Evolutionary conservation across 371 early-diverging fungal genomes (phyloP).

Genomic region (Mucor velutinosus): DNA sequence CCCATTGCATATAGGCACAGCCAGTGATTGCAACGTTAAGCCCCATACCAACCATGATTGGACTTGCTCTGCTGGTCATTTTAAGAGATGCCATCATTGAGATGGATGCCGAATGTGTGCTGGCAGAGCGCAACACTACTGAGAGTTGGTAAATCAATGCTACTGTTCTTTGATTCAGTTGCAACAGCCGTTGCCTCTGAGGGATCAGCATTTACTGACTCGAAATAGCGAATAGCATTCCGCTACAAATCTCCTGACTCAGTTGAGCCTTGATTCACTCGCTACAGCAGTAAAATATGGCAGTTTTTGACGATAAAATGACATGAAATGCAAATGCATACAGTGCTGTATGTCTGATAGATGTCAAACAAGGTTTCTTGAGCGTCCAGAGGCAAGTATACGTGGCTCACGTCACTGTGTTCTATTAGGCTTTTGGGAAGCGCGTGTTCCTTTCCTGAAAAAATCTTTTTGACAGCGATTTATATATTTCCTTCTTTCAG

Average conservation of each 20-base stretch:
- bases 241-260: not conserved
- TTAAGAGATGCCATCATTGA: too few relatives aligned
- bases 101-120: too few relatives aligned
- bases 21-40: too few relatives aligned
- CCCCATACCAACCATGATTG: not conserved
- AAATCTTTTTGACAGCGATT: slow-evolving; percentile 11
- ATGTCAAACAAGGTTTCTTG: not conserved
- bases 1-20: too few relatives aligned
- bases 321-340: not conserved
- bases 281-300: not conserved
- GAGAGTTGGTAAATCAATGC: not conserved
- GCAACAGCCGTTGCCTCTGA: not conserved
- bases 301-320: not conserved
- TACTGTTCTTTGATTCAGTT: not conserved
- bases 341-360: not conserved
- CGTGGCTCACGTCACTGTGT: not conserved
- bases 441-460: not conserved
- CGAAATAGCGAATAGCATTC: not conserved
- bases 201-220: not conserved
- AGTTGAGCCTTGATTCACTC: not conserved
- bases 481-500: slow-evolving; percentile 4
- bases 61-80: too few relatives aligned
- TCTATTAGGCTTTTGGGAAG: not conserved
- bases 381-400: not conserved
- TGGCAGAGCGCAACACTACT: too few relatives aligned